Evolutionary conservation across 2,329 filamentous ascomycete species (phyloP), one percentile per base, ranked within the genome.

Genomic region (Tolypocladium paradoxum): DNA sequence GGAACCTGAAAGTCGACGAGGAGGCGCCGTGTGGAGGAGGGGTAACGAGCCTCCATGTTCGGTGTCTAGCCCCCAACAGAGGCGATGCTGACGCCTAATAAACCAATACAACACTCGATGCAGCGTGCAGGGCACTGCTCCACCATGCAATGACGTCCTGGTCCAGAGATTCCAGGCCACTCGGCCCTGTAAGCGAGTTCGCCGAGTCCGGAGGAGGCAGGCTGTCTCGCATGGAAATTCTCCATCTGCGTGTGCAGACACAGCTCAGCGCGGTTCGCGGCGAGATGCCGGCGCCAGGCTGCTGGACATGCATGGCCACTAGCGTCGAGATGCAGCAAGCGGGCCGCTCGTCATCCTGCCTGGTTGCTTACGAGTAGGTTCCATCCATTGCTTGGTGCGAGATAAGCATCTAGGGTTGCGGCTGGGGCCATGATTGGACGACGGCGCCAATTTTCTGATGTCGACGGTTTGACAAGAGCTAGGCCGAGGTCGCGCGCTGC

Each of bases 341-440:
- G 51, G 58, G 50, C 57, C 54, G 49, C 35, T 14, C 37, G 33
- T 43, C 47, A 58, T 51, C 54, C 56, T 46, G 61, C 51, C 24
- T 45, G 16, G 1, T 45, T 16, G n/a, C 16, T n/a, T n/a, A n/a
- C n/a, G n/a, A n/a, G n/a, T n/a, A n/a, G n/a, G n/a, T n/a, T n/a
- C n/a, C n/a, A n/a, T n/a, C n/a, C n/a, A n/a, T 53, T 72, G 66
- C 65, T 70, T 73, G 71, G 70, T 55, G 59, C 57, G 59, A 70
- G 72, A 75, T 75, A 75, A 75, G 72, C 54, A 63, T 58, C 53
- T 48, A 49, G 54, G 9, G 54, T 48, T 37, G 54, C 55, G 52
- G 51, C 54, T n/a, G 31, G 18, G 38, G 46, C 22, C 24, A 22
- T 72, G 69, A 74, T 74, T 74, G 72, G 72, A 57, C 55, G 51